Evolutionary conservation across 345 rosid genomes (phyloP), one percentile per base, ranked within the genome.

Genomic region (Pistacia vera): DNA sequence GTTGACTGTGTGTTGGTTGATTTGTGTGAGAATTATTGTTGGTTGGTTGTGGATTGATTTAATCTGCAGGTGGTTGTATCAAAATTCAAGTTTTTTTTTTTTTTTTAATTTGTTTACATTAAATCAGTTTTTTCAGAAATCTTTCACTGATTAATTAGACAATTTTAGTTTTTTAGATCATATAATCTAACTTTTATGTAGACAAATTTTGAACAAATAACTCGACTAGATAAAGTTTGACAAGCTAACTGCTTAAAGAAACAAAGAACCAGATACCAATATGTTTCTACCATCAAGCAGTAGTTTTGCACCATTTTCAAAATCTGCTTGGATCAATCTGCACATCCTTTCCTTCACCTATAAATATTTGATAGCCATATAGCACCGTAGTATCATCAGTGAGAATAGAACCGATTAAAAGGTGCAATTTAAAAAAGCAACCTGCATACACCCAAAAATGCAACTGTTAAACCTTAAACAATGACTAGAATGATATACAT

Each of bases 251-350:
- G 41, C 7, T 38, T 38, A 60, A 63, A 54, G 66, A n/a, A 75
- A 51, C 48, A 63, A 22, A 28, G 76, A 79, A 80, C 46, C 16
- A 65, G 41, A 68, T 88, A 86, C 94, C 87, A 81, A 33, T 73
- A 85, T 16, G 61, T 84, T 81, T 82, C 92, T 84, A 75, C 94
- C 94, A 84, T 90, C 94, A 81, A 88, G 87, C 58, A 87, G 71
- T 36, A 88, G 80, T 76, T 80, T 87, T 14, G 91, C 94, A 72
- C 91, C 92, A 79, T 75, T 82, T 75, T 80, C 88, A 66, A 84
- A 44, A 49, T 89, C 82, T 55, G 77, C 69, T 57, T 90, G 88
- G 73, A 90, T 86, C 78, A 85, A 82, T 69, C 74, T 73, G 76
- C 76, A 82, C 52, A 85, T 74, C 70, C 71, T 74, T 49, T 88